A percentile compares a stretch with the other conserved stretches of the same genome.
Evolutionary conservation across 306 rosid species (phyloP).

Genomic region (Vicia faba): DNA sequence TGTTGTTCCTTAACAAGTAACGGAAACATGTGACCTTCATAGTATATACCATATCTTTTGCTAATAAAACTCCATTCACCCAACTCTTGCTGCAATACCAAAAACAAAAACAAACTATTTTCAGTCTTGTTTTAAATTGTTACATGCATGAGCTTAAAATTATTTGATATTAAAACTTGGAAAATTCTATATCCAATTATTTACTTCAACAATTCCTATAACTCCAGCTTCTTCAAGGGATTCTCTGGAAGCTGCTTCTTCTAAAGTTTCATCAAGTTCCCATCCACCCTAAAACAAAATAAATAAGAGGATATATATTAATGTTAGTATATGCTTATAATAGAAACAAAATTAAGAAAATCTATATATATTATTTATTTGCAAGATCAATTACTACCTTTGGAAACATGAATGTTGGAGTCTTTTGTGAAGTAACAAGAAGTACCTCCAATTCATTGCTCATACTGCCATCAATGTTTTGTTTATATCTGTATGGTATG

Average conservation of each 20-base stretch:
- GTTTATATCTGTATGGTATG: conserved; percentile 78
- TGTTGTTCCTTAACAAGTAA: conserved; percentile 82
- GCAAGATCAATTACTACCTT: conserved; percentile 50
- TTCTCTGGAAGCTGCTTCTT: conserved; percentile 88
- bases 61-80: conserved; percentile 94
- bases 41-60: conserved; percentile 75
- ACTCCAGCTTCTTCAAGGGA: conserved; percentile 96
- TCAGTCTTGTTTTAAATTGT: background rate
- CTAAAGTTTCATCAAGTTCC: conserved; percentile 93
- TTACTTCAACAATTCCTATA: conserved; percentile 76
- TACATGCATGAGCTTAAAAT: no score
- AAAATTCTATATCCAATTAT: no score
- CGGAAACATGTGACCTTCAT: conserved; percentile 98
- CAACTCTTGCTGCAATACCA: conserved; percentile 57
- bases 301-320: background rate
- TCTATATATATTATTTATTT: background rate
- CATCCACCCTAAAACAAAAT: conserved; percentile 72
- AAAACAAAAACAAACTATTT: background rate
- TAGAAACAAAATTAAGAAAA: no score
- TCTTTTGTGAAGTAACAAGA: conserved; percentile 83
- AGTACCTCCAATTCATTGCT: conserved; percentile 77
- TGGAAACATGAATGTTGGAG: conserved; percentile 78
- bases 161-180: no score
- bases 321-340: background rate
- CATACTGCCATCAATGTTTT: conserved; percentile 42